Percentiles rank a stretch among this genome's conserved stretches.
Evolutionary conservation across 2,329 filamentous ascomycete genomes (phyloP).

Genomic region (Trichoderma pleuroti): DNA sequence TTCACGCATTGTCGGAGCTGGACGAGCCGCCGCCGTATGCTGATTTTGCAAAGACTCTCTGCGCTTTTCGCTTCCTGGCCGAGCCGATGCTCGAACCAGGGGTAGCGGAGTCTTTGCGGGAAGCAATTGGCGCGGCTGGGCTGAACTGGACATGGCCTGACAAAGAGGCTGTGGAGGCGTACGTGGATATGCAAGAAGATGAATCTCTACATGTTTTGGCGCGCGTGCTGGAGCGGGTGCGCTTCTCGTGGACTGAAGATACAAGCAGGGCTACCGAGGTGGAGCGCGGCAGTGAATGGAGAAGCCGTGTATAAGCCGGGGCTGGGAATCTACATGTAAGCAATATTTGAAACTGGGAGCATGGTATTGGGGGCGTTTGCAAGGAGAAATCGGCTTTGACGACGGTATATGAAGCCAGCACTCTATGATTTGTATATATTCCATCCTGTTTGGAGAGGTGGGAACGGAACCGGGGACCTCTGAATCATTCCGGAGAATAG

Average conservation of each 20-base stretch:
- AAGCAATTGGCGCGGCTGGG: conserved; percentile 26
- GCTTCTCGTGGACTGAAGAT: conserved; percentile 2
- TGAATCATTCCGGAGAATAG: neutral
- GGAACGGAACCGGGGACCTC: neutral
- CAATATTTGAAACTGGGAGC: neutral
- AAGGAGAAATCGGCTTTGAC: neutral
- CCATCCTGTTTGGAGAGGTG: neutral
- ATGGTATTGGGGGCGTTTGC: neutral
- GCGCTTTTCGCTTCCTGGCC: conserved; percentile 48
- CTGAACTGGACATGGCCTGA: conserved; percentile 40
- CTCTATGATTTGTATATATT: neutral
- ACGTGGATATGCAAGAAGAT: conserved; percentile 28
- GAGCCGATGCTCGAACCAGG: conserved; percentile 38
- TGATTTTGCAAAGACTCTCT: conserved; percentile 40
- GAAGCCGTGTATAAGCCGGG: neutral
- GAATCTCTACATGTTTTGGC: conserved; percentile 28
- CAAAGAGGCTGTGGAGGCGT: conserved; percentile 34
- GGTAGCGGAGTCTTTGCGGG: conserved; percentile 32
- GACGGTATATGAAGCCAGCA: neutral
- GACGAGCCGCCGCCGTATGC: conserved; percentile 34
- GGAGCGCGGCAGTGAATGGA: neutral
- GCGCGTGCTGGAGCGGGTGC: conserved; percentile 26
- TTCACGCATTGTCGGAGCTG: conserved; percentile 35
- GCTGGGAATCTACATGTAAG: neutral
- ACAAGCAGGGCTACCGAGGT: neutral